Evolutionary conservation across 129 eudicot species (phyloP), one percentile per base, ranked within the genome.

Genomic region (Solidago caesia): DNA sequence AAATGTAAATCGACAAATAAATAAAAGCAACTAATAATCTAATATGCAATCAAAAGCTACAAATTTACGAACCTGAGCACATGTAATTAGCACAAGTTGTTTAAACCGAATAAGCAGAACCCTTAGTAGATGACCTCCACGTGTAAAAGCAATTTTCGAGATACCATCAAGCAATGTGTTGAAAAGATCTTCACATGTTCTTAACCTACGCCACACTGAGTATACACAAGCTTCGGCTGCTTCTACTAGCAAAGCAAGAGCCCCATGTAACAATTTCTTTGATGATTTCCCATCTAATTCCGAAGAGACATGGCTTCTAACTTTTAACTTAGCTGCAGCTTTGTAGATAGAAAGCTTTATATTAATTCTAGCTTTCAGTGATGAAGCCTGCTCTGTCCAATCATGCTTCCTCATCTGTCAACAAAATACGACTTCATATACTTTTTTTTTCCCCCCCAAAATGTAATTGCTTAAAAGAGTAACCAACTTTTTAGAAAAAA

Each of bases 181-280:
- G 75, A 95, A 91, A 61, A 95, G 94, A 68, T 91, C 99, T 81
- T 95, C 99, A 87, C 97, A 95, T 15, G 87, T 81, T 82, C 95
- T 85, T 80, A 91, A 71, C 83, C 87, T 91, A 68, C 99, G 84
- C 99, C 99, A 91, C 41, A 87, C 91, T 2, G 95, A 91, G 63
- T 74, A 80, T 25, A 95, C 73, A 81, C 99, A 95, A 69, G 95
- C 89, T 82, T 91, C 97, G 0, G 96, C 96, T 68, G 99, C 93
- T 81, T 89, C 97, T 78, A 87, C 85, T 82, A 91, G 75, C 81
- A 89, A 80, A 25, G 91, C 92, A 63, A 95, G 92, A 71, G 99
- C 84, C 59, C 84, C 90, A 77, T 89, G 97, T 90, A 91, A 84
- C 88, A 95, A 55, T 52, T 78, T 85, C 84, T 95, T 95, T 49